These are phyloP conservation scores for Arachnomyces sp. DNA, from an alignment of 2,329 filamentous ascomycete genomes.

Conservation along the genomic window DNA sequence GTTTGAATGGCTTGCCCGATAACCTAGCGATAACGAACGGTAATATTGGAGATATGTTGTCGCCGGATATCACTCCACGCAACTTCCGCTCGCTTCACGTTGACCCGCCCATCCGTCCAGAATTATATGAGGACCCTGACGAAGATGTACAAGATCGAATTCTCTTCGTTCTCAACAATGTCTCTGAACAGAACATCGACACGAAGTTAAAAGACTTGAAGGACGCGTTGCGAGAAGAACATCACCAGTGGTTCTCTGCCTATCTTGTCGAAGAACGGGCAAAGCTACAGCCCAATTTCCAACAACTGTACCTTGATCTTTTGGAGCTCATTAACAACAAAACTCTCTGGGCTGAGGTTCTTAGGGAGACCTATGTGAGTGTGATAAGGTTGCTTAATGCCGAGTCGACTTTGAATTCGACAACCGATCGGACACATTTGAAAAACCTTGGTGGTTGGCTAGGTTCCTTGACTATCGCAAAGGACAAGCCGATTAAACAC, in stretches of 20 bases:
- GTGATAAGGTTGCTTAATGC: conserved; percentile 83
- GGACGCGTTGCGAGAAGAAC: conserved; percentile 66
- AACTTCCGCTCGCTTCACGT: conserved; percentile 74
- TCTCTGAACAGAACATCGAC: conserved; percentile 81
- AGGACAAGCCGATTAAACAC: conserved; percentile 91
- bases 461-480: conserved; percentile 82
- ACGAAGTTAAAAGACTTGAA: conserved; percentile 76
- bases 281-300: conserved; percentile 95
- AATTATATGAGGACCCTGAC: conserved; percentile 71
- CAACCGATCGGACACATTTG: conserved; percentile 75
- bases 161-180: conserved; percentile 92
- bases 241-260: conserved; percentile 93
- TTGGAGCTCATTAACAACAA: conserved; percentile 75
- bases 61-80: conserved; percentile 54
- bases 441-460: conserved; percentile 95
- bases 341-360: conserved; percentile 75
- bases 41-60: conserved; percentile 55
- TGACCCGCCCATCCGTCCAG: conserved; percentile 57
- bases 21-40: conserved; percentile 61
- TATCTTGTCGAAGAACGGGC: conserved; percentile 94
- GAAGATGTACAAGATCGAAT: conserved; percentile 87
- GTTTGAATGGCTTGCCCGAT: conserved; percentile 29
- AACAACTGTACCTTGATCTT: conserved; percentile 84
- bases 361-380: conserved; percentile 85
- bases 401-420: conserved; percentile 74